These are phyloP conservation scores for Pisolithus tinctorius DNA, from an alignment of 768 basidiomycete genomes.

Conservation along the genomic window DNA sequence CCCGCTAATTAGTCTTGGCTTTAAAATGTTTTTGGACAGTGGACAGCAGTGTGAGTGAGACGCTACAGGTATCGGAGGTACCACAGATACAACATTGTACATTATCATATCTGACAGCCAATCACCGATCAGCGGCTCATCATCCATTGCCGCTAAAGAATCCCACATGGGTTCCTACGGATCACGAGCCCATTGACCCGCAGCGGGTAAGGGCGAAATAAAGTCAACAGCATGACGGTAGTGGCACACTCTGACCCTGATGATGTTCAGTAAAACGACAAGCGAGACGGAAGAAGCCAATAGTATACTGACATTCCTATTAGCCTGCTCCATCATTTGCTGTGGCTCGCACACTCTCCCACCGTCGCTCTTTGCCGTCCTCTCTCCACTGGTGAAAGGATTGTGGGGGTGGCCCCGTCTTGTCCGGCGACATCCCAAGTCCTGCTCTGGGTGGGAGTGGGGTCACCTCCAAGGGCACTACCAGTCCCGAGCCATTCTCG, in stretches of 20 bases:
- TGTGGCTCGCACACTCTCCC: conserved; percentile 18
- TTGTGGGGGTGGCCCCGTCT: conserved; percentile 5
- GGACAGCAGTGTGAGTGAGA: no score
- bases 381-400: conserved; percentile 33
- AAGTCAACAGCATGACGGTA: background rate
- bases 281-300: background rate
- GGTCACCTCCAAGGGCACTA: conserved; percentile 53
- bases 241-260: background rate
- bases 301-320: background rate
- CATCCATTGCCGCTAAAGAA: background rate
- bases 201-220: background rate
- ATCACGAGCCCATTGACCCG: background rate
- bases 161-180: background rate
- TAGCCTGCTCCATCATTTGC: background rate
- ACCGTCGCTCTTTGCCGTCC: conserved; percentile 34
- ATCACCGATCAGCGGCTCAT: no score
- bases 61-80: no score
- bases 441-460: conserved; percentile 43
- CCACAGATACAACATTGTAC: no score
- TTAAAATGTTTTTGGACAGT: background rate
- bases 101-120: no score
- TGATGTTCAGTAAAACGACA: background rate
- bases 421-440: conserved; percentile 40
- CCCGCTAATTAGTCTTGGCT: background rate
- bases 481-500: conserved; percentile 27